Percentiles rank a stretch among this genome's conserved stretches.
Conservation (phyloP, 352 stramenopile genomes). For the Globisporangium parvum region DNA sequence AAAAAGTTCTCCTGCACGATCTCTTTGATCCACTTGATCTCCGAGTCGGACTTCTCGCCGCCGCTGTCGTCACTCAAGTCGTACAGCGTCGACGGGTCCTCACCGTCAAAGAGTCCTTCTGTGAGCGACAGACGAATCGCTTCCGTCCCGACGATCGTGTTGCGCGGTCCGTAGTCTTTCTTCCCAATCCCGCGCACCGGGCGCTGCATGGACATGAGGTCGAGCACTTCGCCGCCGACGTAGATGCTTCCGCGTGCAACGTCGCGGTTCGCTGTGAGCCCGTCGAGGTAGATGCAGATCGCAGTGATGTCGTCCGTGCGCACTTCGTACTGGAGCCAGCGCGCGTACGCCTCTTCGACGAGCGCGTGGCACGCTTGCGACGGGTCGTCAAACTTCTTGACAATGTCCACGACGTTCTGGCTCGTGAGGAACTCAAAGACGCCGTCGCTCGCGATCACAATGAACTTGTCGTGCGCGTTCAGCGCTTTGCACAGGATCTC, state of each 20-base stretch:
- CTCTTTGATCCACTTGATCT: constrained; percentile 82
- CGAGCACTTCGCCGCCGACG: constrained; percentile 68
- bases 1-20: constrained; percentile 90
- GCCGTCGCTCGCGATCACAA: constrained; percentile 91
- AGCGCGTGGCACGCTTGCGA: constrained; percentile 86
- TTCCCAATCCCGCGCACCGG: constrained; percentile 60
- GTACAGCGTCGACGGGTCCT: constrained; percentile 22
- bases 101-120: constrained; percentile 30
- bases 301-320: constrained; percentile 94
- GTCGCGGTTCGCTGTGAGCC: constrained; percentile 48
- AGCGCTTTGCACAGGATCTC: constrained; percentile 89
- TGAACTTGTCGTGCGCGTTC: constrained; percentile 87
- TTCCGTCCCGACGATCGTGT: constrained; percentile 84
- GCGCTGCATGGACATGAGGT: constrained; percentile 81
- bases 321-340: constrained; percentile 92
- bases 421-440: constrained; percentile 95
- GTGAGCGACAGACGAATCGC: constrained; percentile 75
- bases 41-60: constrained; percentile 67
- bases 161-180: constrained; percentile 57
- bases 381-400: constrained; percentile 79
- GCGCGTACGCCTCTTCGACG: constrained; percentile 90
- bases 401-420: constrained; percentile 91
- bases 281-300: constrained; percentile 84
- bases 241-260: constrained; percentile 77
- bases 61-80: constrained; percentile 22